phyloP scores from a whole-genome alignment of 1,284 basidiomycete genomes.

The Puccinia hordei region DNA sequence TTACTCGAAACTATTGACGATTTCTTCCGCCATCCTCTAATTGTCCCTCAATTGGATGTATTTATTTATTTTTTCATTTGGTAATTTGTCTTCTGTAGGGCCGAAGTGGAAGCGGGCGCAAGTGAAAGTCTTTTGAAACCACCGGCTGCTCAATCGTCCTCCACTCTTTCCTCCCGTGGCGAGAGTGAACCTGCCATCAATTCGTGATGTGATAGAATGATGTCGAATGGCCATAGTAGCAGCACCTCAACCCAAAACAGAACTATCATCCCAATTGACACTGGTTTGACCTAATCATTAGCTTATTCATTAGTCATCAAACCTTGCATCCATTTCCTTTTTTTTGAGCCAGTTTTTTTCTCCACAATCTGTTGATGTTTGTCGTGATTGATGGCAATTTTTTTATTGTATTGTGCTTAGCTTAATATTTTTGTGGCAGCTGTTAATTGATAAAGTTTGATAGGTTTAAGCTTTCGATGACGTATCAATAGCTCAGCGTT shows the following conservation, averaged over 20 bases:
- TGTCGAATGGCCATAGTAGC: not conserved
- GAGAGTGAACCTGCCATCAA: not conserved
- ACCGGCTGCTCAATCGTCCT: conserved; percentile 9
- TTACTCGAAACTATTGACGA: not conserved
- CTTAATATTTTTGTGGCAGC: too few species aligned
- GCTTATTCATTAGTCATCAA: too few species aligned
- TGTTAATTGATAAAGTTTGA: too few species aligned
- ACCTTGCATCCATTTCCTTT: too few species aligned
- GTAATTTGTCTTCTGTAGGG: conserved; percentile 1
- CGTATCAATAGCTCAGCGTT: too few species aligned
- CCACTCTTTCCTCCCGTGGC: not conserved
- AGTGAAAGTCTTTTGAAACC: conserved; percentile 29
- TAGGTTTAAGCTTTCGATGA: too few species aligned
- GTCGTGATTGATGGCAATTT: too few species aligned
- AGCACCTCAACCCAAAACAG: not conserved
- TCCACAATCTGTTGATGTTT: too few species aligned
- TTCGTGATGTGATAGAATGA: not conserved
- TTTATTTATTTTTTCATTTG: not conserved
- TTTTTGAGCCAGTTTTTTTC: too few species aligned
- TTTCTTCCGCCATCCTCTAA: not conserved
- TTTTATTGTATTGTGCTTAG: too few species aligned
- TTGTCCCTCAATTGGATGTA: not conserved
- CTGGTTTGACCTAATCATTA: too few species aligned
- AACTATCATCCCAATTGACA: too few species aligned
- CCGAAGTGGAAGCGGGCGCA: conserved; percentile 32